Conservation (phyloP, 345 rosid species). For the Aurinia saxatilis region DNA sequence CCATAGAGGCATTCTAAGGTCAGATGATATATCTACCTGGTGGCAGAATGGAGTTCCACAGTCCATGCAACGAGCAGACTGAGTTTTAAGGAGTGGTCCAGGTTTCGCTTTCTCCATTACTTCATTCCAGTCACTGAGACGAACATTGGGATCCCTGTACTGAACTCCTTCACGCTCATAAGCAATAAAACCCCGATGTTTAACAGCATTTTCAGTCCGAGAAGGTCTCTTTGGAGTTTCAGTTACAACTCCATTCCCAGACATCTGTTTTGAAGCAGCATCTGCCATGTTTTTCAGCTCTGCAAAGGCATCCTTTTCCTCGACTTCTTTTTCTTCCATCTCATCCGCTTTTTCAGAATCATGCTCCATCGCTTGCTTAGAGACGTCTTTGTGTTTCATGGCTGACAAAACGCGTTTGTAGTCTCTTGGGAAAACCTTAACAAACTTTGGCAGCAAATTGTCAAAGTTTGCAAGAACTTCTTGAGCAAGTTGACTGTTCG, state of each 20-base stretch:
- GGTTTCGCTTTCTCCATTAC: conserved; percentile 80
- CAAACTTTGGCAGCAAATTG: conserved; percentile 61
- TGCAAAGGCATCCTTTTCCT: conserved; percentile 70
- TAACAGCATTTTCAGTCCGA: conserved; percentile 52
- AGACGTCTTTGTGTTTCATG: conserved; percentile 52
- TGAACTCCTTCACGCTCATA: conserved; percentile 90
- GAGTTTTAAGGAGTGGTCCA: conserved; percentile 80
- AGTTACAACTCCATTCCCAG: conserved; percentile 38
- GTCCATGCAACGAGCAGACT: conserved; percentile 99
- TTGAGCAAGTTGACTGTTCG: conserved; percentile 80
- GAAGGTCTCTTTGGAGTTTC: conserved; percentile 53
- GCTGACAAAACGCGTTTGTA: conserved; percentile 84
- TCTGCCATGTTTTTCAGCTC: conserved; percentile 90
- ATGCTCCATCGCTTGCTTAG: conserved; percentile 29
- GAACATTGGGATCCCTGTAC: conserved; percentile 84
- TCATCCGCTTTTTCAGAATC: conserved; percentile 50
- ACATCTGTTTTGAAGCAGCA: conserved; percentile 36
- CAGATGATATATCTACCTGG: conserved; percentile 43
- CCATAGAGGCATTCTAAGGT: neutral
- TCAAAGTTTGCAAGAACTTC: conserved; percentile 81
- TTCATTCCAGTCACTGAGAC: conserved; percentile 89
- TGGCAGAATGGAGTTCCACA: conserved; percentile 99
- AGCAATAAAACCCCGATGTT: conserved; percentile 78
- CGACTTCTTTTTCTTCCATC: conserved; percentile 46
- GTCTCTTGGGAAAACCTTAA: conserved; percentile 96